A percentile compares a stretch with the other conserved stretches of the same genome.
phyloP scores from a whole-genome alignment of 148 eudicot genomes.

The Amaranthus cruentus region DNA sequence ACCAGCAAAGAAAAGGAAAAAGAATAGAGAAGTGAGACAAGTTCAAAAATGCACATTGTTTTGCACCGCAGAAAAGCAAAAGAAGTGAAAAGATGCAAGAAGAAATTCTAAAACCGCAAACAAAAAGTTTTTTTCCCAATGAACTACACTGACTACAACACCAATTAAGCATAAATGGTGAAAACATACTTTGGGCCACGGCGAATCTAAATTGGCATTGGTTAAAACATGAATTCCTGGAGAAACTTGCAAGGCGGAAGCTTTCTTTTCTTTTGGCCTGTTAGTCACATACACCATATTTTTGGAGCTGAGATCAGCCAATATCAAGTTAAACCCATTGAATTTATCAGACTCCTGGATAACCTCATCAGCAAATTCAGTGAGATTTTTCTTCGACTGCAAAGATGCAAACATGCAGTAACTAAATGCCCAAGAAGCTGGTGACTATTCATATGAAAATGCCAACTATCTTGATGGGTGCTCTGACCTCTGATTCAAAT shows the following conservation, averaged over 20 bases:
- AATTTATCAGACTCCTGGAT: conserved; percentile 46
- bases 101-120: too few relatives aligned
- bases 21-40: not conserved
- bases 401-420: conserved; percentile 1
- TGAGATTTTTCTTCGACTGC: conserved; percentile 53
- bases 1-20: not conserved
- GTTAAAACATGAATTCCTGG: conserved; percentile 75
- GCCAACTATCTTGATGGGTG: too few relatives aligned
- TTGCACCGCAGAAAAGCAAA: not conserved
- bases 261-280: conserved; percentile 47
- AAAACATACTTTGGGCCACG: conserved; percentile 67
- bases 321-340: conserved; percentile 67
- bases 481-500: too few relatives aligned
- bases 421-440: too few relatives aligned
- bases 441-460: too few relatives aligned
- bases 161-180: not conserved
- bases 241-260: conserved; percentile 40
- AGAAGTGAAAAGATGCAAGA: not conserved
- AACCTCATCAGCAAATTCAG: conserved; percentile 60
- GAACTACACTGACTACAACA: too few relatives aligned
- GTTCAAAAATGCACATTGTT: not conserved
- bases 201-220: conserved; percentile 68
- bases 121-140: too few relatives aligned
- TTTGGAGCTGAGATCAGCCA: conserved; percentile 53
- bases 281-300: conserved; percentile 69